Evolutionary conservation across 2,329 filamentous ascomycete genomes (phyloP).

Genomic region (Colletotrichum filicis): DNA sequence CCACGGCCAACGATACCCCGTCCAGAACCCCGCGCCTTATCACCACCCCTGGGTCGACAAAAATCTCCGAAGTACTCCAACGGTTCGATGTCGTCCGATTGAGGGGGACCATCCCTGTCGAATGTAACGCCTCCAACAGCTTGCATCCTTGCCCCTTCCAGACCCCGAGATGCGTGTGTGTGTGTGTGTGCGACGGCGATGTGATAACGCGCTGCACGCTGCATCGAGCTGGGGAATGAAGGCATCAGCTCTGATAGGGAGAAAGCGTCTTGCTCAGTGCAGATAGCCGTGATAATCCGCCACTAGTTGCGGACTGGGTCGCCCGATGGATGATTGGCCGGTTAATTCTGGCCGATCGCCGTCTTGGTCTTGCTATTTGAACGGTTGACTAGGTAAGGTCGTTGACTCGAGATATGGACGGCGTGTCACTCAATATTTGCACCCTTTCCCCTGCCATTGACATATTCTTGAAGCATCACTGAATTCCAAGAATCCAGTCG

Average conservation of each 20-base stretch:
- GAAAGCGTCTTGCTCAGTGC: not conserved
- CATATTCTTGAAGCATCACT: not conserved
- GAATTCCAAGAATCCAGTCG: not conserved
- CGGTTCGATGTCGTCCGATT: slow-evolving; percentile 28
- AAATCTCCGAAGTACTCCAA: slow-evolving; percentile 21
- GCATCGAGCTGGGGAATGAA: not conserved
- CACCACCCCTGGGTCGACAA: not conserved
- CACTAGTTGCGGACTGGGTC: not conserved
- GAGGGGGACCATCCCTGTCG: not conserved
- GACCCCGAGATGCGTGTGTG: not conserved
- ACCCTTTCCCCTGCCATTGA: not conserved
- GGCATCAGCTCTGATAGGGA: not conserved
- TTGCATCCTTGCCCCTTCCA: not conserved
- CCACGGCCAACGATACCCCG: not conserved
- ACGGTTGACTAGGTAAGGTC: not conserved
- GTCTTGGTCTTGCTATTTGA: not conserved
- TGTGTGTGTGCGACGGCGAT: not conserved
- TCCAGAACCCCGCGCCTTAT: slow-evolving; percentile 25
- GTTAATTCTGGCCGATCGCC: slow-evolving; percentile 9
- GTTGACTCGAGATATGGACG: not conserved
- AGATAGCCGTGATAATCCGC: slow-evolving; percentile 3
- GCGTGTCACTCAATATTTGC: not conserved
- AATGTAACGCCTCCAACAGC: not conserved
- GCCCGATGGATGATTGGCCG: not conserved
- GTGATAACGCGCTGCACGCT: slow-evolving; percentile 8